Conservation (phyloP, 176 grass and related monocot genomes). For the Microstegium vimineum region DNA sequence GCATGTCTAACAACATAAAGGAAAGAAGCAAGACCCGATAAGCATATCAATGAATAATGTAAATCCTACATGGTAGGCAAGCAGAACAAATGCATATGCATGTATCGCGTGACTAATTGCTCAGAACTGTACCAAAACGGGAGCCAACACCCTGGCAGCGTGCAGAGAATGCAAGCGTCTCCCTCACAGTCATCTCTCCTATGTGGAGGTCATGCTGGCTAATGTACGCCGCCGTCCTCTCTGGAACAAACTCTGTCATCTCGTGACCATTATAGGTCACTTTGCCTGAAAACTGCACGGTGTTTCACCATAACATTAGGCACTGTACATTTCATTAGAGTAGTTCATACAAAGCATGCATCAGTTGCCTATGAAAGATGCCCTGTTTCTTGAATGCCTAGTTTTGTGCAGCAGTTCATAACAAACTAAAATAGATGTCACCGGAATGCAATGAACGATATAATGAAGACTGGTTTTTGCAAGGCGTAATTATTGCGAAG, state of each 20-base stretch:
- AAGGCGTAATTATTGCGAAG: background rate
- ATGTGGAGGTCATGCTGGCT: slow-evolving; percentile 65
- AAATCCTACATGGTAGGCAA: background rate
- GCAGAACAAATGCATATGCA: background rate
- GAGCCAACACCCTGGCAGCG: slow-evolving; percentile 59
- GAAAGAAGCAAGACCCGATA: background rate
- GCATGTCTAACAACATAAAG: background rate
- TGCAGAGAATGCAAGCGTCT: slow-evolving; percentile 61
- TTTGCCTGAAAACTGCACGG: slow-evolving; percentile 33
- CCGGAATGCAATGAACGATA: background rate
- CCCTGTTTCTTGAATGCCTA: background rate
- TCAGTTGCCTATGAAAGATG: background rate
- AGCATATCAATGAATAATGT: background rate
- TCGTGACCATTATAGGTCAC: slow-evolving; percentile 58
- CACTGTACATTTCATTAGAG: background rate
- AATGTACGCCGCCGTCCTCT: slow-evolving; percentile 62
- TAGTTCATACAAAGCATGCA: background rate
- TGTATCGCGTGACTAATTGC: background rate
- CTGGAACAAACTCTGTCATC: slow-evolving; percentile 58
- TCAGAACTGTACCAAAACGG: slow-evolving; percentile 35
- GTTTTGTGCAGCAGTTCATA: background rate
- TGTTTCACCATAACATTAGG: background rate
- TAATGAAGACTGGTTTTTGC: background rate
- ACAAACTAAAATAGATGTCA: background rate
- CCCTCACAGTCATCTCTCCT: slow-evolving; percentile 70